Evolutionary conservation across 345 rosid species (phyloP), one percentile per base, ranked within the genome.

Genomic region (Jatropha curcas): DNA sequence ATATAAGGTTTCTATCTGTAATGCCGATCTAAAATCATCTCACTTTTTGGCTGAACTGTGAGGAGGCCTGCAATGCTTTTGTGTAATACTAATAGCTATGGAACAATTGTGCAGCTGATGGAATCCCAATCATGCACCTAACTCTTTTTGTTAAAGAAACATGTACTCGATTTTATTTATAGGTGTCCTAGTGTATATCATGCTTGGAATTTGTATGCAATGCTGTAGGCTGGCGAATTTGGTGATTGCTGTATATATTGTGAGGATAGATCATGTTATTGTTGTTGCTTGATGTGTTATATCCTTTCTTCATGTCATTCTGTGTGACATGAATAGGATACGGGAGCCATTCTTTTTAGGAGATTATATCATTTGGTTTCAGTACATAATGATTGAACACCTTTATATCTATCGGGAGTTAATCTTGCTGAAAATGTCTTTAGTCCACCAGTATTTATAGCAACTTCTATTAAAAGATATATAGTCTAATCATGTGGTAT

Each of bases 31-130:
- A 61, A 1, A 10, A 30, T n/a, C 30, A 22, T 72, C 51, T 71
- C 11, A n/a, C n/a, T n/a, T 61, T 34, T 34, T 20, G 45, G 8
- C 11, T 7, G 14, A 17, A 59, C 19, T 50, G 48, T 27, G 19
- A 48, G 50, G 50, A 53, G 75, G 39, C 60, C 58, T 48, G 75
- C 34, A 55, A 20, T 22, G 31, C 41, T 50, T 46, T 60, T 46
- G 14, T 46, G 45, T 57, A 5, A 35, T 72, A 33, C 31, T 59
- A n/a, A 30, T 52, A 51, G 61, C 50, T 4, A 34, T 3, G 28
- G 35, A 51, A 52, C 37, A 9, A 34, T 5, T 28, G 50, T 48
- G 51, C 1, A 22, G 24, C 24, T 57, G 41, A 28, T 56, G 65
- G 6, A 12, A 64, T 55, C 76, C 67, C 27, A 24, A 56, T 46